Conservation (phyloP, 2,329 filamentous ascomycete genomes). For the Pleurostoma richardsiae region DNA sequence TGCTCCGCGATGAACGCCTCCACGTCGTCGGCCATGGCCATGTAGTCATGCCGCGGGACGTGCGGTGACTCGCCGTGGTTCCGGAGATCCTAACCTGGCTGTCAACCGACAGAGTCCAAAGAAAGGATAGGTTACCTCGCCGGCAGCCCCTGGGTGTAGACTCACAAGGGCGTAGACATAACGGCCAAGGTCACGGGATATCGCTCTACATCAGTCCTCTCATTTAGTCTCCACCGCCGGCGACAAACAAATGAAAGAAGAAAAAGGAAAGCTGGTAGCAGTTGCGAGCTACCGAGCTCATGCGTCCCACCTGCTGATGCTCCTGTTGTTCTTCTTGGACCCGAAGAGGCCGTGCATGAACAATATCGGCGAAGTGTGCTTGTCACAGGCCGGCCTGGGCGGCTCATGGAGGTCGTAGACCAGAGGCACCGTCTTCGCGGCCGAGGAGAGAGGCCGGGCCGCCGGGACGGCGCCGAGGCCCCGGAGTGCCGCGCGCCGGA, state of each 20-base stretch:
- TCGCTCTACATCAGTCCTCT: slow-evolving; percentile 47
- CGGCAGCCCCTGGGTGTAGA: slow-evolving; percentile 1
- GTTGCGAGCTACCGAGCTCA: not conserved
- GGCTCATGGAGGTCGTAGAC: slow-evolving; percentile 66
- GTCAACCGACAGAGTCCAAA: too few relatives aligned
- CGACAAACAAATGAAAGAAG: not conserved
- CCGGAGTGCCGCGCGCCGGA: too few relatives aligned
- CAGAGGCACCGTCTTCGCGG: slow-evolving; percentile 29
- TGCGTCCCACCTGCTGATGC: slow-evolving; percentile 74
- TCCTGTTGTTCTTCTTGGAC: slow-evolving; percentile 91
- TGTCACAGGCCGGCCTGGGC: slow-evolving; percentile 32
- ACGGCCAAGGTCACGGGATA: slow-evolving; percentile 75
- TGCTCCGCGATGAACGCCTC: slow-evolving; percentile 71
- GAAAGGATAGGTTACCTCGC: too few relatives aligned
- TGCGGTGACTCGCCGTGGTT: slow-evolving; percentile 94
- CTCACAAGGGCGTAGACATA: slow-evolving; percentile 77
- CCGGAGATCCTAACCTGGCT: slow-evolving; percentile 63
- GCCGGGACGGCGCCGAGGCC: too few relatives aligned
- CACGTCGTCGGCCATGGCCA: slow-evolving; percentile 77
- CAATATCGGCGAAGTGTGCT: slow-evolving; percentile 60
- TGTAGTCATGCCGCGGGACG: slow-evolving; percentile 70
- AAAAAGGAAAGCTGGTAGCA: not conserved
- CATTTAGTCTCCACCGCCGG: not conserved
- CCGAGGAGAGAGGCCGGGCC: not conserved
- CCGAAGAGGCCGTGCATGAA: slow-evolving; percentile 93